phyloP scores from a whole-genome alignment of 1,284 basidiomycete genomes.

The Heterobasidion irregulare region DNA sequence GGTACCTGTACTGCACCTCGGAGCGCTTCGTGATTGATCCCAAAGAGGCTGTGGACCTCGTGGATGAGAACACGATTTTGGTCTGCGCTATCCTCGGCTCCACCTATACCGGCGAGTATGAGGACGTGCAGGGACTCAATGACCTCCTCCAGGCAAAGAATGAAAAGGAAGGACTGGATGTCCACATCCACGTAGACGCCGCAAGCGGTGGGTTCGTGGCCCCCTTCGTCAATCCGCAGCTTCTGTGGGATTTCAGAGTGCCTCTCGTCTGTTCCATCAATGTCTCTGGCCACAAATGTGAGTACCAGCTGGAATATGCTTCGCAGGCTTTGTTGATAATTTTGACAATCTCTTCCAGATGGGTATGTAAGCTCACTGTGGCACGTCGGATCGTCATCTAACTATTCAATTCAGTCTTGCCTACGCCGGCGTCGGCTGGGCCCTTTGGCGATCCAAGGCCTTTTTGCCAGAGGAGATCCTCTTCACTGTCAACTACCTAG shows the following conservation, averaged over 20 bases:
- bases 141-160: neutral
- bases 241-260: conserved; percentile 60
- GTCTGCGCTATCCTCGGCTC: conserved; percentile 52
- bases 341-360: neutral
- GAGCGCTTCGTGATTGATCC: conserved; percentile 58
- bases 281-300: conserved; percentile 51
- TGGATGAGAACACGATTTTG: conserved; percentile 68
- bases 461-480: conserved; percentile 54
- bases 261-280: conserved; percentile 63
- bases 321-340: neutral
- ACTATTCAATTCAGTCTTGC: conserved; percentile 37
- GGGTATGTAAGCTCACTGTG: neutral
- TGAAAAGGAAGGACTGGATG: conserved; percentile 35
- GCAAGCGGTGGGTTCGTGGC: conserved; percentile 60
- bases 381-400: neutral
- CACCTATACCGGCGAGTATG: conserved; percentile 73
- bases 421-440: conserved; percentile 63
- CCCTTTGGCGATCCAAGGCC: conserved; percentile 50
- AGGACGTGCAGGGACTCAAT: conserved; percentile 41
- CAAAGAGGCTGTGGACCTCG: conserved; percentile 52
- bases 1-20: conserved; percentile 42
- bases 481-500: conserved; percentile 59
- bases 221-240: conserved; percentile 53
- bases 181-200: conserved; percentile 56
- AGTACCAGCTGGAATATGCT: neutral